Base-by-base conservation (phyloP, 2,329 filamentous ascomycete species). In the Colletotrichum caudatum region DNA sequence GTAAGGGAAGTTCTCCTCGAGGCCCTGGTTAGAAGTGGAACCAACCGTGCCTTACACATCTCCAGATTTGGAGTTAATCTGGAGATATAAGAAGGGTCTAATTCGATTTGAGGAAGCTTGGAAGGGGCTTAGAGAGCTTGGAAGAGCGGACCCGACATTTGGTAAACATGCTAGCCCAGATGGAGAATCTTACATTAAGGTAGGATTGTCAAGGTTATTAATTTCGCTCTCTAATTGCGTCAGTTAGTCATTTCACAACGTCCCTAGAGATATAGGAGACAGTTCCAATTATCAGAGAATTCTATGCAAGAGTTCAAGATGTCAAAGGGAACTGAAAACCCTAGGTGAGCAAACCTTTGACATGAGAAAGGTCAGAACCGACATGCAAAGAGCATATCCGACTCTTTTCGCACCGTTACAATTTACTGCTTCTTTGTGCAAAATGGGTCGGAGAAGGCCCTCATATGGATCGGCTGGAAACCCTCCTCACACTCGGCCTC, bases 191-290 rank as follows among this genome's bases (percentile, higher is more conserved):
- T 70, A 70, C 37, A 7, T 70, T 23, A 63, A 70, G 6, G 67
- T 70, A 29, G 3, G 35, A 6, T 12, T 59, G 3, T 4, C 11
- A 3, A 1, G 26, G 4, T 2, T 4, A 5, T 8, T 8, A 3
- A 8, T 2, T 20, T 11, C 16, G 16, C 4, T 11, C 11, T 0
- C 35, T 29, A 44, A 2, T 5, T 5, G 3, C 1, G 0, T 0
- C 0, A n/a, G 6, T 26, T 57, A 60, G 51, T 41, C 2, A 3
- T 69, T 2, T 0, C 51, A 0, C 7, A 12, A 4, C 1, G 3
- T 2, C 51, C 66, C 1, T 69, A 33, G 12, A 12, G 4, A 1
- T 14, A 0, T 0, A 5, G 1, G 7, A 4, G 0, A 0, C 20
- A 68, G 18, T n/a, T 64, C 2, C 12, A 29, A 1, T 14, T 68